Base-by-base conservation (phyloP, 352 stramenopile species). In the Phytophthora vignae region DNA sequence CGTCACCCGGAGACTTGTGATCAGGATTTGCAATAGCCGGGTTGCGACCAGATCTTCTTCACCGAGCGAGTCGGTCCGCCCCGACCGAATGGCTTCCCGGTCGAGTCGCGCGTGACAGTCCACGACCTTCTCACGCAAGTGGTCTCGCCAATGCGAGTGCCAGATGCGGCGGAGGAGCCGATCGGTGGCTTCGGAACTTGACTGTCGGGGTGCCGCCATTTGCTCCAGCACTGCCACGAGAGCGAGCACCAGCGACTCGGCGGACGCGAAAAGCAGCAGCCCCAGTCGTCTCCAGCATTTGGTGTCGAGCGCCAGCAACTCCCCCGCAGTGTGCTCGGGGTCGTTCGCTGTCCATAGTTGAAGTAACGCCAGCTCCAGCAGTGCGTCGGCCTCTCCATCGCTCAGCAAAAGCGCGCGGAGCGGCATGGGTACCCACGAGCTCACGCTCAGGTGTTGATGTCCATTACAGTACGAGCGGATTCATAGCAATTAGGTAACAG, bases 251-350 rank as follows among this genome's bases (percentile, higher is more conserved):
- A 81, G 64, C 56, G 52, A 57, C 0, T 40, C 46, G 46, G 69
- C 44, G 29, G 64, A 54, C 15, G 69, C 57, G 60, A 81, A 81
- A 46, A 81, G 61, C 50, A 78, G 53, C 19, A 77, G 55, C 1
- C 54, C 73, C 3, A 80, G 42, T 14, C 73, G 69, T 1, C 64
- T 55, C 73, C 73, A 80, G 56, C 70, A 58, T 27, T 77, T 77
- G 22, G 40, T 55, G 25, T 68, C 60, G 22, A 71, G 46, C 25
- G 49, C 59, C 29, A 72, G 38, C 21, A 80, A 44, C 60, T 77
- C 58, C 22, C 12, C 15, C 50, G 61, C 22, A 38, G 69, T 38
- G 46, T 19, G 25, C 17, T 73, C 59, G 9, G 60, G 57, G 21
- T 70, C 70, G 27, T 42, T 19, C 2, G 69, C 48, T 21, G 57